Base-by-base conservation (phyloP, 2,329 filamentous ascomycete species). In the Dothideomycetes sp. region DNA sequence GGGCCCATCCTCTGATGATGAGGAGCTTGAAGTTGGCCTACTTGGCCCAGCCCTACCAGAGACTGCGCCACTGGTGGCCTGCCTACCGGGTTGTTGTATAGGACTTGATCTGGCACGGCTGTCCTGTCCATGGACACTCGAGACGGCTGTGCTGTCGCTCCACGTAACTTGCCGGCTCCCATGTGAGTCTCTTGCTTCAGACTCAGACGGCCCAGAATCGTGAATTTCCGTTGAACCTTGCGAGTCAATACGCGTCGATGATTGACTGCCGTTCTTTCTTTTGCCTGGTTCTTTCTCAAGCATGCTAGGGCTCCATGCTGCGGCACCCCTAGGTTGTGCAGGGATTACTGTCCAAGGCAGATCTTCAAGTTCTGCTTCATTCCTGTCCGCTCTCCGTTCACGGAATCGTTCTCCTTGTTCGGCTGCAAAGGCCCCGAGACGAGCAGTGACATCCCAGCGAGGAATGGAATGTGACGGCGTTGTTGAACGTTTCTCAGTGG, bases 331-430 rank as follows among this genome's bases (percentile, higher is more conserved):
- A 17, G 68, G 68, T 44, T 74, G 71, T 3, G 74, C 73, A 3
- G 75, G 76, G 37, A 80, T 76, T 19, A 79, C 65, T 0, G 73
- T 79, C 15, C 78, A 66, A 2, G 73, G 73, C 10, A 77, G 49
- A 15, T 68, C 59, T 5, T 53, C 52, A 15, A 27, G 11, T 15
- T 68, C 62, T 3, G 56, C 48, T 31, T 55, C 50, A 14, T 47
- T 36, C 14, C 54, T 50, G 14, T 47, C 52, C 22, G 37, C 55
- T 47, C 49, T 64, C 53, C 53, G 61, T 36, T 55, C 65, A 45
- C 52, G 61, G 33, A 65, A 58, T 32, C 56, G 60, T 37, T 69
- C 62, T 36, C 64, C 64, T 45, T 67, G 62, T 34, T 71, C 63
- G 3, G 70, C 62, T 9, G 70, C 65, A 38, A 74, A 62, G 3